phyloP scores from a whole-genome alignment of 345 rosid species.

The Streptanthus diversifolius region DNA sequence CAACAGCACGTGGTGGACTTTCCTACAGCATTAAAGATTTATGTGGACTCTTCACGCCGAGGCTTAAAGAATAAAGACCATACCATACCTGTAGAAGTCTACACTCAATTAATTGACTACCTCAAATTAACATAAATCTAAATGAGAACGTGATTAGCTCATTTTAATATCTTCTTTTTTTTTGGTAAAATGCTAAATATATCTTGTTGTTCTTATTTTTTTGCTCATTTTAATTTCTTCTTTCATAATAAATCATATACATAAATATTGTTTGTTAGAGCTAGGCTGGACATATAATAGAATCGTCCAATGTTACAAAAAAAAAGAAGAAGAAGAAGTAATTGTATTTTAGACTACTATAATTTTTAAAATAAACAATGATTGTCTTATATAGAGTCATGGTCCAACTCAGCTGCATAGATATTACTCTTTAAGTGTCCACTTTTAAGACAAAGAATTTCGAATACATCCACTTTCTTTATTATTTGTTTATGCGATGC shows the following conservation, averaged over 20 bases:
- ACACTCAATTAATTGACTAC: neutral
- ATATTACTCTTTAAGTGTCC: neutral
- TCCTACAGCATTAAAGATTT: neutral
- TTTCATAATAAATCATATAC: neutral
- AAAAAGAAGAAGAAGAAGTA: no score
- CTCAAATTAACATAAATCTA: neutral
- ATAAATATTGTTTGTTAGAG: neutral
- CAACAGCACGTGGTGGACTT: slow-evolving; percentile 31
- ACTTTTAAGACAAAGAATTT: slow-evolving; percentile 20
- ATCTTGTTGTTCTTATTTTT: no score
- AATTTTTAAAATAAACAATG: neutral
- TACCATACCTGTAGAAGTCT: neutral
- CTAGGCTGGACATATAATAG: neutral
- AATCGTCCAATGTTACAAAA: neutral
- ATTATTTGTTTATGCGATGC: slow-evolving; percentile 3
- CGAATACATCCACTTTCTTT: slow-evolving; percentile 6
- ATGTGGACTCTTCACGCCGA: slow-evolving; percentile 5
- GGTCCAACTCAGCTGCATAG: slow-evolving; percentile 10
- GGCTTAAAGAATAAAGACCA: neutral
- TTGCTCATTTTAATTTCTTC: neutral
- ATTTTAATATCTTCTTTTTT: neutral
- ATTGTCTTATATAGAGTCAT: slow-evolving; percentile 6
- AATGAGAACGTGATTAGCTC: neutral
- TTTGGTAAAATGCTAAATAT: no score
- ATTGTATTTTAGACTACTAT: neutral